Conservation (phyloP, 495 filamentous ascomycete species). For the Xylaria grammica region DNA sequence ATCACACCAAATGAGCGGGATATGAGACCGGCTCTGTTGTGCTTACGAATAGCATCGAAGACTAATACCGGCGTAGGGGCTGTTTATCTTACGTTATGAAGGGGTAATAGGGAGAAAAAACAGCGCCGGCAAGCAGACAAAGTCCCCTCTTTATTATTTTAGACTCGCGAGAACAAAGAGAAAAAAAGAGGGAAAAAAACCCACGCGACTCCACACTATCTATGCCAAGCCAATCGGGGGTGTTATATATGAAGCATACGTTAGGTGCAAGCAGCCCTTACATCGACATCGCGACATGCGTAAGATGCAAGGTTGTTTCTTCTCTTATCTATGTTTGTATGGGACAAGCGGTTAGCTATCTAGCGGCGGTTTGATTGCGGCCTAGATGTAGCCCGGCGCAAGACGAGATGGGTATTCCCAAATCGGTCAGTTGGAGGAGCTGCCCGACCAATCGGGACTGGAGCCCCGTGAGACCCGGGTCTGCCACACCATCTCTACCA, state of each 20-base stretch:
- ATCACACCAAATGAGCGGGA: neutral
- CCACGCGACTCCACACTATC: slow-evolving; percentile 12
- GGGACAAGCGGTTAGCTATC: slow-evolving; percentile 3
- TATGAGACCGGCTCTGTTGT: slow-evolving; percentile 7
- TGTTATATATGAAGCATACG: neutral
- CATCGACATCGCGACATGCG: neutral
- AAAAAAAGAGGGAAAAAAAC: neutral
- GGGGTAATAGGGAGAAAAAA: slow-evolving; percentile 21
- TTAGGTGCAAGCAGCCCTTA: neutral
- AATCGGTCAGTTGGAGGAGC: slow-evolving; percentile 1
- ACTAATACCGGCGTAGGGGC: neutral
- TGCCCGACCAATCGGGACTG: slow-evolving; percentile 1
- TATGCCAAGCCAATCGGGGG: neutral
- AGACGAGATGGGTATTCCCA: slow-evolving; percentile 9
- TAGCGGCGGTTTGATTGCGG: neutral
- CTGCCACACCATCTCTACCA: neutral
- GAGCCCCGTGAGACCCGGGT: neutral
- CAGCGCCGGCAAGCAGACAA: neutral
- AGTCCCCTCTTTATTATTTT: slow-evolving; percentile 12
- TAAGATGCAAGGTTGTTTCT: neutral
- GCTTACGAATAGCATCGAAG: slow-evolving; percentile 1
- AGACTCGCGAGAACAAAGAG: slow-evolving; percentile 1
- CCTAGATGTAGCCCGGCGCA: neutral
- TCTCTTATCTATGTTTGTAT: slow-evolving; percentile 16
- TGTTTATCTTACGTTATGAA: slow-evolving; percentile 27